Conservation (phyloP, 768 basidiomycete species). For the Xanthoconium purpureum region DNA sequence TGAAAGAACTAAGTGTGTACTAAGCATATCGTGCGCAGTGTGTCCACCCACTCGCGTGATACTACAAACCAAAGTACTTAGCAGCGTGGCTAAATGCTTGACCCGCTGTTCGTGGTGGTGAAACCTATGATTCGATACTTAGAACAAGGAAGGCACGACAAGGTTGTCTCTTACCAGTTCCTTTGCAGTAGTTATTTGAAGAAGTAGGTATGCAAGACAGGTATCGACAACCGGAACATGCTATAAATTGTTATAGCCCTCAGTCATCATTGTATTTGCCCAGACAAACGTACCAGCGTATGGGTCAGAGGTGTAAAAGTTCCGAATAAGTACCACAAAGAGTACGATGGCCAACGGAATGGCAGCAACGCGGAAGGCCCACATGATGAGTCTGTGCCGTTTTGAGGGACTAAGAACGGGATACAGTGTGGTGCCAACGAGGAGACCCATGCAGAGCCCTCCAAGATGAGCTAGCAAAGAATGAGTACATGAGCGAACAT, state of each 20-base stretch:
- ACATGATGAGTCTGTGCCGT: slow-evolving; percentile 68
- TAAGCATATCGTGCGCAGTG: background rate
- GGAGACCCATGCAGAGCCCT: slow-evolving; percentile 79
- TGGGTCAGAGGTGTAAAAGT: slow-evolving; percentile 89
- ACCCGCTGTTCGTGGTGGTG: slow-evolving; percentile 30
- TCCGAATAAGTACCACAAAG: slow-evolving; percentile 77
- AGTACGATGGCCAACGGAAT: slow-evolving; percentile 74
- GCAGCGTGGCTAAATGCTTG: slow-evolving; percentile 24
- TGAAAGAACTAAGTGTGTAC: background rate
- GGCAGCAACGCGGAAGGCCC: slow-evolving; percentile 68
- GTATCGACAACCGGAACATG: slow-evolving; percentile 85
- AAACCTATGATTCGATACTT: slow-evolving; percentile 18
- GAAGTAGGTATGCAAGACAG: slow-evolving; percentile 84
- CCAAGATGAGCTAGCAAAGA: slow-evolving; percentile 74
- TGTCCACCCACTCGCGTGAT: background rate
- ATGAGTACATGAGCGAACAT: background rate
- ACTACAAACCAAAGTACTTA: background rate
- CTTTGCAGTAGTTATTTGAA: slow-evolving; percentile 64
- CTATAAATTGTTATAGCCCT: slow-evolving; percentile 35
- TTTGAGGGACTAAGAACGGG: slow-evolving; percentile 83
- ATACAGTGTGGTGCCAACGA: slow-evolving; percentile 80
- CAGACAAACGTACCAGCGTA: slow-evolving; percentile 58
- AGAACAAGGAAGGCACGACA: background rate
- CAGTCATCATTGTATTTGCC: background rate
- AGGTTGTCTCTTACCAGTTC: slow-evolving; percentile 33